These are phyloP conservation scores for Pseudopithomyces maydicus DNA, from an alignment of 2,329 filamentous ascomycete species.

Conservation along the genomic window DNA sequence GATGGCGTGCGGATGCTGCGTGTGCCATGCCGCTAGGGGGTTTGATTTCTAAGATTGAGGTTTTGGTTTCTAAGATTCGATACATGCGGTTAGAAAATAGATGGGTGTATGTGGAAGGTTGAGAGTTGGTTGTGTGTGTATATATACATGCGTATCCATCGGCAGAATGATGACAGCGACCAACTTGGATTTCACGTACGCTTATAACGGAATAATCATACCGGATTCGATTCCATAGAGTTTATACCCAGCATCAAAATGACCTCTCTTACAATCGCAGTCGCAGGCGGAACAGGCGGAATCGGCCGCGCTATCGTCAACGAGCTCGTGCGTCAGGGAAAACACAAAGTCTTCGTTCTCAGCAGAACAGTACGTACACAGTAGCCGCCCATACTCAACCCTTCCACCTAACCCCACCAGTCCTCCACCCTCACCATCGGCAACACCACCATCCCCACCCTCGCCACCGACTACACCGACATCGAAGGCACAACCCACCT, in stretches of 20 bases:
- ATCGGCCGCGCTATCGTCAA: constrained; percentile 25
- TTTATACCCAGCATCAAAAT: neutral
- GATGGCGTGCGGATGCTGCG: too few species aligned
- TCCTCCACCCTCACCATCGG: neutral
- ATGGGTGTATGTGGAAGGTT: too few species aligned
- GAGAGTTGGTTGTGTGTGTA: too few species aligned
- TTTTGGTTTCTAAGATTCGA: too few species aligned
- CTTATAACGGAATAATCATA: too few species aligned
- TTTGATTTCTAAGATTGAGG: too few species aligned
- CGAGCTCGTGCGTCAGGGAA: constrained; percentile 14
- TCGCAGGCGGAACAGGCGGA: constrained; percentile 29
- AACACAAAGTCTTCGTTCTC: constrained; percentile 21
- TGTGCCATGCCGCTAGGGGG: too few species aligned
- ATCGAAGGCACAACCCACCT: constrained; percentile 7
- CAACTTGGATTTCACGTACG: too few species aligned
- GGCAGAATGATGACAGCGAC: too few species aligned
- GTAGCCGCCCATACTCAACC: neutral
- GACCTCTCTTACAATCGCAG: constrained; percentile 15
- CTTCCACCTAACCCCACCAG: neutral
- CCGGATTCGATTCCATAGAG: too few species aligned
- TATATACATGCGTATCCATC: too few species aligned
- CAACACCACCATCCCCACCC: constrained; percentile 3
- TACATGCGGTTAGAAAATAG: too few species aligned
- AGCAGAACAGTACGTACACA: constrained; percentile 15
- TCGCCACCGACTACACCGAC: constrained; percentile 18